These are phyloP conservation scores for California macrophylla DNA, from an alignment of 441 rosid species.

Conservation along the genomic window DNA sequence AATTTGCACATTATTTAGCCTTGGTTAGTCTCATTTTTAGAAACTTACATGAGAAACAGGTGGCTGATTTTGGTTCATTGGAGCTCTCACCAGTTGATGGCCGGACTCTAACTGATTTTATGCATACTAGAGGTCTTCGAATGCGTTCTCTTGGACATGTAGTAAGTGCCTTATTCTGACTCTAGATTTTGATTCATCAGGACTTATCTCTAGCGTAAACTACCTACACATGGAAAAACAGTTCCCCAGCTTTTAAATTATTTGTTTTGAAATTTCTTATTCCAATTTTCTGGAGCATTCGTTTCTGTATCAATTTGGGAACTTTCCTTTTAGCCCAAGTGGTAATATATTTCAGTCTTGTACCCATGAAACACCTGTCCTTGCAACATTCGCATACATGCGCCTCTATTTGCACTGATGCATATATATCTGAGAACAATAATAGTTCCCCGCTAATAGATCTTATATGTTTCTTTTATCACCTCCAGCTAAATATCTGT, in stretches of 20 bases:
- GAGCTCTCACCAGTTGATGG: slow-evolving; percentile 86
- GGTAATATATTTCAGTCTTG: background rate
- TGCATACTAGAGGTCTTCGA: slow-evolving; percentile 76
- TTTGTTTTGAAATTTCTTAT: background rate
- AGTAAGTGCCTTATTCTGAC: slow-evolving; percentile 35
- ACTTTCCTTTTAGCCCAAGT: background rate
- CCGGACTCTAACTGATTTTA: slow-evolving; percentile 73
- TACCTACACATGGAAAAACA: background rate
- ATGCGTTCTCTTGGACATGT: slow-evolving; percentile 66
- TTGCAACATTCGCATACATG: background rate
- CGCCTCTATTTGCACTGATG: background rate
- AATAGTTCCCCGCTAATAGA: background rate
- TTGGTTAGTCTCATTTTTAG: slow-evolving; percentile 8
- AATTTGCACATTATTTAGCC: slow-evolving; percentile 14
- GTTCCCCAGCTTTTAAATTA: background rate
- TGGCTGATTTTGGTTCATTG: slow-evolving; percentile 80
- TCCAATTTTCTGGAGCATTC: background rate
- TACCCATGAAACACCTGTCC: background rate
- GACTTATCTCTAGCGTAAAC: background rate
- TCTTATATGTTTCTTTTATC: background rate
- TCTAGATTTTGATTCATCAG: slow-evolving; percentile 8
- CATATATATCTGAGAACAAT: background rate
- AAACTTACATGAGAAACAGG: slow-evolving; percentile 33
- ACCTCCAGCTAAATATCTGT: background rate
- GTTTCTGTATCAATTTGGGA: background rate